Conservation (phyloP, 140 eudicot genomes). For the Oenanthe javanica region DNA sequence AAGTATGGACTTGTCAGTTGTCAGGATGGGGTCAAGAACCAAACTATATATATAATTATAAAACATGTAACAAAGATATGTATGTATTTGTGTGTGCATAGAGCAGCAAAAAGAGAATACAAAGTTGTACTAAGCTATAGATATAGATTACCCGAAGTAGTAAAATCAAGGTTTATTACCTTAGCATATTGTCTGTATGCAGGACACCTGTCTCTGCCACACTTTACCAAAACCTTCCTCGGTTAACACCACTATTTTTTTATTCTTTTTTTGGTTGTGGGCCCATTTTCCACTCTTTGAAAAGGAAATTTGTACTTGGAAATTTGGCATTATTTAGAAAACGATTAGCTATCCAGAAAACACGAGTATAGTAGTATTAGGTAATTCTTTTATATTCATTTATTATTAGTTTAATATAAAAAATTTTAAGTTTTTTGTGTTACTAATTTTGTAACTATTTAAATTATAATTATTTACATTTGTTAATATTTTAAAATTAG, state of each 20-base stretch:
- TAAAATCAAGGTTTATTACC: neutral
- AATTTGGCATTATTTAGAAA: neutral
- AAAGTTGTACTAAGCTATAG: neutral
- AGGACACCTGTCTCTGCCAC: slow-evolving; percentile 45
- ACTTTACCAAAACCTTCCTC: slow-evolving; percentile 14
- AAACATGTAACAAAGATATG: slow-evolving; percentile 24
- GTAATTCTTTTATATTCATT: too few species aligned
- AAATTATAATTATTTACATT: too few species aligned
- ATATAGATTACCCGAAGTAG: neutral
- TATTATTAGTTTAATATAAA: too few species aligned
- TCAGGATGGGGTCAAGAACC: neutral
- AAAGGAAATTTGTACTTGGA: neutral
- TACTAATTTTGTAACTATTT: too few species aligned
- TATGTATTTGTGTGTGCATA: neutral
- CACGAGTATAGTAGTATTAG: too few species aligned
- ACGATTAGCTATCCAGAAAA: neutral
- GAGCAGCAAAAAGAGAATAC: neutral
- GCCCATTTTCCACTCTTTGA: neutral
- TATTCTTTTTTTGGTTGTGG: slow-evolving; percentile 2
- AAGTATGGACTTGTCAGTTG: slow-evolving; percentile 21
- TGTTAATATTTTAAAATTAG: too few species aligned
- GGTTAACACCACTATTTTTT: neutral
- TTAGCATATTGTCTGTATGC: slow-evolving; percentile 3
- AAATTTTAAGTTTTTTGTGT: too few species aligned
- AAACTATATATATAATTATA: neutral